A percentile compares a stretch with the other conserved stretches of the same genome.
phyloP scores from a whole-genome alignment of 164 flowering plant genomes.

The Amborella trichopoda region DNA sequence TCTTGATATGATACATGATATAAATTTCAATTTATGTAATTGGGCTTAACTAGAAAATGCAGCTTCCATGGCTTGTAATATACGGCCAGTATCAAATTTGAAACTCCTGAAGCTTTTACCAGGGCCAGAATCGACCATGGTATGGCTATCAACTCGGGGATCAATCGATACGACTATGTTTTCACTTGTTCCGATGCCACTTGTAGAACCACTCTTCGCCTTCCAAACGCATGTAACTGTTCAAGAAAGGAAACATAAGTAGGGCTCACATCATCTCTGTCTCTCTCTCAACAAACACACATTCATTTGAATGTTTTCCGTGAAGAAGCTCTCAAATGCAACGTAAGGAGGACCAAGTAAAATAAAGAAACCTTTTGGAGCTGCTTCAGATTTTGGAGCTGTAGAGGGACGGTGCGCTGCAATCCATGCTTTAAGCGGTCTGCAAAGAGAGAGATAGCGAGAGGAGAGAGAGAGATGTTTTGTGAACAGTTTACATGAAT shows the following conservation, averaged over 20 bases:
- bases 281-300: no score
- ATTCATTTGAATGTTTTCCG: no score
- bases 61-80: conserved; percentile 21
- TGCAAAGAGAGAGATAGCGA: conserved; percentile 17
- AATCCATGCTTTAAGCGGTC: conserved; percentile 82
- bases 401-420: conserved; percentile 38
- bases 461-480: not conserved
- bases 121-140: conserved; percentile 8
- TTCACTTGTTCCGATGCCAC: conserved; percentile 33
- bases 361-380: conserved; percentile 42
- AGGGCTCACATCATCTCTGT: no score
- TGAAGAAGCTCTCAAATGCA: no score
- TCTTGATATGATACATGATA: no score
- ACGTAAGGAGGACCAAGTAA: no score
- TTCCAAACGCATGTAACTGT: conserved; percentile 70
- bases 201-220: conserved; percentile 50
- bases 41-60: conserved; percentile 8
- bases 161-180: conserved; percentile 26
- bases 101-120: conserved; percentile 28
- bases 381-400: conserved; percentile 36
- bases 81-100: conserved; percentile 18
- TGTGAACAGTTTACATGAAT: no score
- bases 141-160: conserved; percentile 22
- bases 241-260: not conserved
- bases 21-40: no score